Evolutionary conservation across 768 basidiomycete species (phyloP), one percentile per base, ranked within the genome.

Genomic region (Auriscalpium microsporum): DNA sequence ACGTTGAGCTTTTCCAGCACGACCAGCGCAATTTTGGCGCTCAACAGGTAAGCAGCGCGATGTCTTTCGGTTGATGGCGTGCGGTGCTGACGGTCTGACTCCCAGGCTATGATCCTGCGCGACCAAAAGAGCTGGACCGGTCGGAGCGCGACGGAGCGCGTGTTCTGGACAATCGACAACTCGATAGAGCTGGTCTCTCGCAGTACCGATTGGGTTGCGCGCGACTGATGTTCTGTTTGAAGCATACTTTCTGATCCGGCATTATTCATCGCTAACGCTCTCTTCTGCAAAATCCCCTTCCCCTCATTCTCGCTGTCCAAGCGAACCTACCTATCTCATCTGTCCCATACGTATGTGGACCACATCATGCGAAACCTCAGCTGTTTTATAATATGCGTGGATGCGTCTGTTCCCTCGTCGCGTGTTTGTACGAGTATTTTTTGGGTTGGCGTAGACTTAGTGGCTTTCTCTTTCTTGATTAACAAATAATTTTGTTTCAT

Each of bases 111-210:
- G 85, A 92, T 98, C 55, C 75, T 99, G 11, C 81, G 95, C 23
- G 90, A 94, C 65, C 96, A 99, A 68, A 93, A 92, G 70, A 88
- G 88, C 65, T 98, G 95, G 95, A 96, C 85, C 59, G 83, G 84
- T 23, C 78, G 93, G 50, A 94, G 90, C 62, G 84, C 90, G 14
- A 96, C 90, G 19, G 96, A 99, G 68, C 79, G 87, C 38, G 69
- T 93, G 58, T 97, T 97, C 73, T 95, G 91, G 86, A 90, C 88
- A 38, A 86, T 86, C 54, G 94, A 97, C 65, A 87, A 87, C 69
- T 87, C 90, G 10, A 84, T 93, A 57, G 91, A 90, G 73, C 80
- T 94, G 62, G 87, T 84, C 63, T 81, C 86, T 53, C 79, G 90
- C 58, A 90, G 88, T 70, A 83, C 84, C 53, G 91, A 92, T 68